Conservation (phyloP, 768 basidiomycete genomes). For the Mycena kentingensis region DNA sequence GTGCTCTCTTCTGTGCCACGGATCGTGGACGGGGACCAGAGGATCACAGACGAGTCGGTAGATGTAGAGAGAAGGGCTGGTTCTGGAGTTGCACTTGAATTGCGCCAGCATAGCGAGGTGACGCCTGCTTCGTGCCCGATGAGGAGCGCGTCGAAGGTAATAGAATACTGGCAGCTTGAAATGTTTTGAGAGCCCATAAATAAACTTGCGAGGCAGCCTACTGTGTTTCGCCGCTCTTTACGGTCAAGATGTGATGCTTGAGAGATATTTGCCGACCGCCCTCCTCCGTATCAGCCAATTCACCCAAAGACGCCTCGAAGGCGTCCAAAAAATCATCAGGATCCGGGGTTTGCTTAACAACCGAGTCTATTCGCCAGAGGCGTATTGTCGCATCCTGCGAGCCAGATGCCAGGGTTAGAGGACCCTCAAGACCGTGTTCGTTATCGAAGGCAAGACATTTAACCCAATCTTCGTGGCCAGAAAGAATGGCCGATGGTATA, state of each 20-base stretch:
- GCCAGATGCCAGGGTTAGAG: conserved; percentile 83
- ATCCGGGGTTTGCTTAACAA: conserved; percentile 35
- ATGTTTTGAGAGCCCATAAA: neutral
- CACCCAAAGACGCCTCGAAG: conserved; percentile 82
- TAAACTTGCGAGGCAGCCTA: conserved; percentile 25
- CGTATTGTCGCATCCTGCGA: conserved; percentile 95
- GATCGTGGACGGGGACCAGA: conserved; percentile 83
- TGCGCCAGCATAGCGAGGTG: conserved; percentile 86
- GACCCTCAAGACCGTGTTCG: conserved; percentile 35
- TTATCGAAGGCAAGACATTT: conserved; percentile 71
- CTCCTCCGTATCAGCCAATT: conserved; percentile 71
- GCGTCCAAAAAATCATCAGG: conserved; percentile 79
- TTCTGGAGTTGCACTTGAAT: conserved; percentile 30
- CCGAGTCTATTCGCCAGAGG: conserved; percentile 80
- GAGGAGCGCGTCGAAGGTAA: conserved; percentile 91
- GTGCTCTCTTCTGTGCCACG: conserved; percentile 46
- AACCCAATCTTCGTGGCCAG: conserved; percentile 97
- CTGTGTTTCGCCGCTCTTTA: conserved; percentile 51
- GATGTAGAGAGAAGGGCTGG: conserved; percentile 86
- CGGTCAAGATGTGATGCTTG: conserved; percentile 77
- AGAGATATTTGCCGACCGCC: conserved; percentile 86
- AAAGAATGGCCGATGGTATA: conserved; percentile 56
- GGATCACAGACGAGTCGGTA: conserved; percentile 90
- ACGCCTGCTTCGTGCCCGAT: conserved; percentile 95
- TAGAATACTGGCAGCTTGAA: conserved; percentile 55